Conservation (phyloP, 257 asterid species). For the Agastache rugosa region DNA sequence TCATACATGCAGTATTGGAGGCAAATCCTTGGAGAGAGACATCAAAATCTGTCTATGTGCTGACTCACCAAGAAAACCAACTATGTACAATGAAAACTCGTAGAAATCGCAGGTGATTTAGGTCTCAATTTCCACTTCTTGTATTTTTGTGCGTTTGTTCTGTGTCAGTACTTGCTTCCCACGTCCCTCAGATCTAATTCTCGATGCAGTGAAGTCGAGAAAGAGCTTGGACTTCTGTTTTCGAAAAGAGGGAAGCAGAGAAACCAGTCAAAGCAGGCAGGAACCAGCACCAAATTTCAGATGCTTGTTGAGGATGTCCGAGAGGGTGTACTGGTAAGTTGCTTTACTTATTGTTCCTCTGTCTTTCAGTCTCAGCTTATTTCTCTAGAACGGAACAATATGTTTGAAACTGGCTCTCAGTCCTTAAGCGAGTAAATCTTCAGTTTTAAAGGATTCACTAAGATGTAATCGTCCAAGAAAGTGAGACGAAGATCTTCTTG, state of each 20-base stretch:
- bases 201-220: conserved; percentile 85
- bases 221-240: conserved; percentile 81
- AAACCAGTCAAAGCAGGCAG: conserved; percentile 68
- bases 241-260: conserved; percentile 68
- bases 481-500: background rate
- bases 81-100: conserved; percentile 94
- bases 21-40: conserved; percentile 93
- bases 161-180: background rate
- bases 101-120: conserved; percentile 71
- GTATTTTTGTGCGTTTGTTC: background rate
- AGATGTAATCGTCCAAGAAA: conserved; percentile 7
- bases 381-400: background rate
- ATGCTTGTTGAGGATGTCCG: conserved; percentile 93
- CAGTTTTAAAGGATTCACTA: background rate
- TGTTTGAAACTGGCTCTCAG: conserved; percentile 10
- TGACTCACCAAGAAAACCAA: conserved; percentile 90
- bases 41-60: conserved; percentile 87
- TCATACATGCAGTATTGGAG: conserved; percentile 68
- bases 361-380: background rate
- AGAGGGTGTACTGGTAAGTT: conserved; percentile 91
- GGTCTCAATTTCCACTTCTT: conserved; percentile 26
- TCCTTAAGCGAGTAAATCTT: background rate
- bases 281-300: conserved; percentile 63
- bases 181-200: conserved; percentile 33
- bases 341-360: conserved; percentile 12